Base-by-base conservation (phyloP, 2,329 filamentous ascomycete genomes). In the Colletotrichum agaves region DNA sequence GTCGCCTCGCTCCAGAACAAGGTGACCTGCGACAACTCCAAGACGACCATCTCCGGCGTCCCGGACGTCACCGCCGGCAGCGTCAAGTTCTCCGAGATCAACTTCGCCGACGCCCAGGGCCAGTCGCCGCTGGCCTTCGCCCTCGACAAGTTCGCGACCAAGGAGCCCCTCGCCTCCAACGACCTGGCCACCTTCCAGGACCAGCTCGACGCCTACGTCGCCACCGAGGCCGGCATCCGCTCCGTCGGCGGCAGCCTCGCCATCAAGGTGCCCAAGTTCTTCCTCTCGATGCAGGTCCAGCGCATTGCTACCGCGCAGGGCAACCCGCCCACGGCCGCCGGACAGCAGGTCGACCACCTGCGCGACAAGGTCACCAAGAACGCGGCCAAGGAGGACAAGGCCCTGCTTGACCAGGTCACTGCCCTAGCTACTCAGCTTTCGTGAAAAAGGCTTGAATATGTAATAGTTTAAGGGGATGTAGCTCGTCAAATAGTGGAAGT, bases 221-320 rank as follows among this genome's bases (percentile, higher is more conserved):
- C 87, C 0, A 89, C 87, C 4, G 87, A 89, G 75, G 86, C 85
- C 1, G 87, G 85, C 1, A 79, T 90, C 55, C 80, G 87, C 19
- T 85, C 83, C 21, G 82, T 83, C 6, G 83, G 81, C 10, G 87
- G 87, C 2, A 81, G 73, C 62, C 77, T 89, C 17, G 83, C 80
- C 2, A 85, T 89, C 77, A 89, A 89, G 76, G 84, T 86, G 5
- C 87, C 87, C 69, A 89, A 89, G 76, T 90, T 90, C 82, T 89
- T 89, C 75, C 74, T 89, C 46, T 78, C 83, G 67, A 85, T 88
- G 75, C 87, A 90, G 76, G 81, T 89, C 37, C 83, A 84, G 44
- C 79, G 87, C 21, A 88, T 89, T 71, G 80, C 86, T 76, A 87
- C 86, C 0, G 87, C 87, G 0, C 85, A 88, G 77, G 87, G 87